These are phyloP conservation scores for Talaromyces sp. DNA, from an alignment of 2,329 filamentous ascomycete genomes.

Conservation along the genomic window DNA sequence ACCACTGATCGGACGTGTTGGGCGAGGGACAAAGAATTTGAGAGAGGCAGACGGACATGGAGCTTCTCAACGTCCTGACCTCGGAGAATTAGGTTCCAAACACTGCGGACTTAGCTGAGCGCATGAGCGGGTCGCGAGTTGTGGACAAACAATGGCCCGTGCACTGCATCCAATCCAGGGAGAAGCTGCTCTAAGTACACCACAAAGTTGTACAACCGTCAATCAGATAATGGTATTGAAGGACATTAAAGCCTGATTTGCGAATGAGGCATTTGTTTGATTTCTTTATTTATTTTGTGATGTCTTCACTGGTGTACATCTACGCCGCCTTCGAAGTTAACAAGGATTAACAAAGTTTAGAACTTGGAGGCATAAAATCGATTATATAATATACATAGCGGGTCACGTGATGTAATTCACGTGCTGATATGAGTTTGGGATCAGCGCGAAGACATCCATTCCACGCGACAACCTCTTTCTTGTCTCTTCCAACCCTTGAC, in stretches of 20 bases:
- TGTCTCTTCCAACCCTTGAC: not conserved
- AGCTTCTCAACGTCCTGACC: not conserved
- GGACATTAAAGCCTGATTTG: too few species aligned
- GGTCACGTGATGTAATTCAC: not conserved
- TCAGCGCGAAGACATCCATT: too few species aligned
- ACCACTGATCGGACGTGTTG: constrained; percentile 6
- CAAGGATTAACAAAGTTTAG: too few species aligned
- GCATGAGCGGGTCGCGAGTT: constrained; percentile 22
- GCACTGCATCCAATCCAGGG: constrained; percentile 7
- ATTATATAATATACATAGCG: too few species aligned
- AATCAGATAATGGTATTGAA: too few species aligned
- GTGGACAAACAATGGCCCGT: constrained; percentile 27
- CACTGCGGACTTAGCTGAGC: constrained; percentile 12
- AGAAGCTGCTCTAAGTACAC: not conserved
- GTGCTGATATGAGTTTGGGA: not conserved
- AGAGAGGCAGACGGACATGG: not conserved
- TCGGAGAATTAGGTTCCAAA: constrained; percentile 13
- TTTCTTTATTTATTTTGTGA: too few species aligned
- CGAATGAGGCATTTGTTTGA: too few species aligned
- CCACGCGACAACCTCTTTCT: constrained; percentile 4
- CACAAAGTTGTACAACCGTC: too few species aligned
- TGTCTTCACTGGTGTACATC: too few species aligned
- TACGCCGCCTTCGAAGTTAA: too few species aligned
- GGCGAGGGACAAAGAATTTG: not conserved
- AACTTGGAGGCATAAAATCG: too few species aligned